These are phyloP conservation scores for Polysphondylium violaceum DNA, from an alignment of 78 protist genomes.

Conservation along the genomic window DNA sequence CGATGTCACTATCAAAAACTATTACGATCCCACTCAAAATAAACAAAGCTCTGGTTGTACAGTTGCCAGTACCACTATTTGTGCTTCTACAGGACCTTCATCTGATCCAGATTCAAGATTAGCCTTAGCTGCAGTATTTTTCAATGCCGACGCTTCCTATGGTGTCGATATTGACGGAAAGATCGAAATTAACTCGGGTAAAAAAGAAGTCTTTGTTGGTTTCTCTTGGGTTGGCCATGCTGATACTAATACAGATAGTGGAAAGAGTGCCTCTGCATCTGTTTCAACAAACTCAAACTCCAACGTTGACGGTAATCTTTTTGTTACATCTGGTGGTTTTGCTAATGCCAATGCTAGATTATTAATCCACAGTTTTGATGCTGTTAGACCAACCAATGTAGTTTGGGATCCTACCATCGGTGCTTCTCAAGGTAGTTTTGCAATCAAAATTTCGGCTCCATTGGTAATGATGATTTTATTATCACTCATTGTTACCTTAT, in stretches of 20 bases:
- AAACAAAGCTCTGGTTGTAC: neutral
- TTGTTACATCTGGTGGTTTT: no score
- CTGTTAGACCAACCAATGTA: slow-evolving; percentile 16
- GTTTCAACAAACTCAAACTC: neutral
- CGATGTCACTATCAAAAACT: slow-evolving; percentile 30
- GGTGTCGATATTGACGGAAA: neutral
- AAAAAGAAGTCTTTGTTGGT: neutral
- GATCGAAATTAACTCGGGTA: neutral
- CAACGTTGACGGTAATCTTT: no score
- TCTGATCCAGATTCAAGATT: slow-evolving; percentile 24
- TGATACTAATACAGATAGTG: neutral
- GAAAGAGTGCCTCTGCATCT: neutral
- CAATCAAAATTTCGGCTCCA: no score
- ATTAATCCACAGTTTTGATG: slow-evolving; percentile 42
- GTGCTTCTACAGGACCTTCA: slow-evolving; percentile 67
- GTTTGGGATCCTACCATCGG: slow-evolving; percentile 66
- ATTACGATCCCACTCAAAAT: slow-evolving; percentile 16
- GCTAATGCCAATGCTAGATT: neutral
- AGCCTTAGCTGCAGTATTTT: slow-evolving; percentile 36
- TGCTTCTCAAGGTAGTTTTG: no score
- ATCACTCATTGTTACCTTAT: no score
- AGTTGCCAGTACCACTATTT: neutral
- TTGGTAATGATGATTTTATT: no score
- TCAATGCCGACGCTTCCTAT: neutral
- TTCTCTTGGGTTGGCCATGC: slow-evolving; percentile 6